These are phyloP conservation scores for Vitis rupestris DNA, from an alignment of 164 flowering plant species.

Conservation along the genomic window DNA sequence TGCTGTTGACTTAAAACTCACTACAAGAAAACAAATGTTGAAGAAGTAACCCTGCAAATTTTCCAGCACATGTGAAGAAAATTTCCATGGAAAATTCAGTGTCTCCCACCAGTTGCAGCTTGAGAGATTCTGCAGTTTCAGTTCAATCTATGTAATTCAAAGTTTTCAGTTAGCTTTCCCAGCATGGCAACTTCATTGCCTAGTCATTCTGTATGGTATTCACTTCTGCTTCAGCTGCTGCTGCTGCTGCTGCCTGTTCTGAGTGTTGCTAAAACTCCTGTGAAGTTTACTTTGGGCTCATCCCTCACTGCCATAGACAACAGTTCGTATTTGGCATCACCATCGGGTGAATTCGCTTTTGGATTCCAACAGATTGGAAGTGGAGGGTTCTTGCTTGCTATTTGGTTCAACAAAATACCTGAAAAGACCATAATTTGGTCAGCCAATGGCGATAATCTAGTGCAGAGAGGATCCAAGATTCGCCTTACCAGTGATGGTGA, in stretches of 20 bases:
- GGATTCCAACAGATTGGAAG: conserved; percentile 26
- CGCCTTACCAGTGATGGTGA: conserved; percentile 21
- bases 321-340: conserved; percentile 26
- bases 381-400: conserved; percentile 22
- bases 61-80: too few relatives aligned
- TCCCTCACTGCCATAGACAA: conserved; percentile 18
- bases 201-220: too few relatives aligned
- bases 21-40: too few relatives aligned
- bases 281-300: conserved; percentile 5
- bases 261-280: background rate
- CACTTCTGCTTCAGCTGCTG: too few relatives aligned
- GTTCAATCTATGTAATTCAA: too few relatives aligned
- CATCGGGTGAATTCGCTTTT: conserved; percentile 39
- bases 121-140: conserved; percentile 2
- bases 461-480: conserved; percentile 22
- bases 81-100: too few relatives aligned
- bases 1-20: too few relatives aligned
- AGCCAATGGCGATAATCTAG: conserved; percentile 19
- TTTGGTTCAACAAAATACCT: conserved; percentile 36
- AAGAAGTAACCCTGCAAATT: too few relatives aligned
- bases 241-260: background rate
- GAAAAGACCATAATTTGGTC: conserved; percentile 34
- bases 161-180: background rate
- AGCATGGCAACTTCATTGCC: too few relatives aligned
- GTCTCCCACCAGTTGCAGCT: too few relatives aligned